These are phyloP conservation scores for Chenopodium suecicum DNA, from an alignment of 148 eudicot genomes.

Conservation along the genomic window DNA sequence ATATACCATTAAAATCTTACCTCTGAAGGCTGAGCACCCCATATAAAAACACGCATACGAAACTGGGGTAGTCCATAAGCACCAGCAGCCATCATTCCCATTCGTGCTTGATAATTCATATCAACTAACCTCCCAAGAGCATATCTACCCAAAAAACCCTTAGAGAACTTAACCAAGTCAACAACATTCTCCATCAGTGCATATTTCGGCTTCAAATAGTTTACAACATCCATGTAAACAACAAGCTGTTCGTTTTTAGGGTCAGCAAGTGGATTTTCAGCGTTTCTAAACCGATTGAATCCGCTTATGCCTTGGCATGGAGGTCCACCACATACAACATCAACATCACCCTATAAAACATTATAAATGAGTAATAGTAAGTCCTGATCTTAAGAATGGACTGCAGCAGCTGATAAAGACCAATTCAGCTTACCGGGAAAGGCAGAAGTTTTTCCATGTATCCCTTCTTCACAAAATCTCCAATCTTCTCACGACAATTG, in stretches of 20 bases:
- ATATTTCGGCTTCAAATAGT: slow-evolving; percentile 53
- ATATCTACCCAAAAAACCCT: slow-evolving; percentile 65
- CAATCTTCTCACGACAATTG: slow-evolving; percentile 46
- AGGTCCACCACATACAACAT: slow-evolving; percentile 82
- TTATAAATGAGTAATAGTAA: neutral
- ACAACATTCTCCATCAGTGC: slow-evolving; percentile 85
- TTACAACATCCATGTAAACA: slow-evolving; percentile 70
- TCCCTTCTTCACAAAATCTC: slow-evolving; percentile 54
- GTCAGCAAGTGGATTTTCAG: slow-evolving; percentile 51
- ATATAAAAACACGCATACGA: slow-evolving; percentile 70
- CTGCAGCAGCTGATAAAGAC: neutral
- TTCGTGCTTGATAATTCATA: slow-evolving; percentile 65
- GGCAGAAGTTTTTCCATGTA: slow-evolving; percentile 52
- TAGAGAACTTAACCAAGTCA: slow-evolving; percentile 56
- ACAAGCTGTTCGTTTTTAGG: slow-evolving; percentile 51
- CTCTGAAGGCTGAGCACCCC: slow-evolving; percentile 72
- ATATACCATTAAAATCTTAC: slow-evolving; percentile 21
- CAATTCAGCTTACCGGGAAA: slow-evolving; percentile 50
- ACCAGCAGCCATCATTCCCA: slow-evolving; percentile 90
- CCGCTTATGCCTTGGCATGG: slow-evolving; percentile 95
- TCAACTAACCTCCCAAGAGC: slow-evolving; percentile 63
- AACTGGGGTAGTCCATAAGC: slow-evolving; percentile 81
- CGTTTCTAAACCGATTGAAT: slow-evolving; percentile 63
- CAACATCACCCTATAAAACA: slow-evolving; percentile 61
- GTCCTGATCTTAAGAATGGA: neutral